Evolutionary conservation across 345 rosid species (phyloP).

Genomic region (Linum usitatissimum): DNA sequence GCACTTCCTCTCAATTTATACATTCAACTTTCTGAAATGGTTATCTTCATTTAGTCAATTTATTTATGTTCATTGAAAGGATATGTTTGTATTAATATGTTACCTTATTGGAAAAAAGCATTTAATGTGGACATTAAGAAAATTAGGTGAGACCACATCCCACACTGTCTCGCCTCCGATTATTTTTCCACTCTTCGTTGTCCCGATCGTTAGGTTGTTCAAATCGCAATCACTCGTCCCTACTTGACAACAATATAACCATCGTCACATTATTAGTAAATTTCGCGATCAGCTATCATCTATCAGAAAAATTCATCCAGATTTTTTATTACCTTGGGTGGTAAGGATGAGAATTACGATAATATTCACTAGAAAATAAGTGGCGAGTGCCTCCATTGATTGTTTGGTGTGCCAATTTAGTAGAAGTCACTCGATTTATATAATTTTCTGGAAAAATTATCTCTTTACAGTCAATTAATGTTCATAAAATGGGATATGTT

Average conservation of each 20-base stretch:
- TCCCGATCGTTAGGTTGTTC: neutral
- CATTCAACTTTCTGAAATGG: neutral
- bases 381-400: neutral
- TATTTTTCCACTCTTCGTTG: neutral
- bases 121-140: too few species aligned
- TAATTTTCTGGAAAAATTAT: neutral
- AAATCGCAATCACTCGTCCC: neutral
- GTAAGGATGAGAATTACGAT: neutral
- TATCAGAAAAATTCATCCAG: too few species aligned
- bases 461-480: too few species aligned
- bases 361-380: too few species aligned
- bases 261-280: too few species aligned
- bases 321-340: neutral
- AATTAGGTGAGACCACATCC: neutral
- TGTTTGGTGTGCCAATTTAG: neutral
- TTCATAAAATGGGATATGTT: too few species aligned
- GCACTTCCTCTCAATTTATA: too few species aligned
- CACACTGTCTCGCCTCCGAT: neutral
- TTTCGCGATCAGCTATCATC: too few species aligned
- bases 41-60: too few species aligned
- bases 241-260: neutral
- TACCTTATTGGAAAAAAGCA: too few species aligned
- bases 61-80: too few species aligned
- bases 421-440: neutral
- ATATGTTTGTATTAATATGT: too few species aligned